Base-by-base conservation (phyloP, 2,329 filamentous ascomycete genomes). In the Diaporthe amygdali region DNA sequence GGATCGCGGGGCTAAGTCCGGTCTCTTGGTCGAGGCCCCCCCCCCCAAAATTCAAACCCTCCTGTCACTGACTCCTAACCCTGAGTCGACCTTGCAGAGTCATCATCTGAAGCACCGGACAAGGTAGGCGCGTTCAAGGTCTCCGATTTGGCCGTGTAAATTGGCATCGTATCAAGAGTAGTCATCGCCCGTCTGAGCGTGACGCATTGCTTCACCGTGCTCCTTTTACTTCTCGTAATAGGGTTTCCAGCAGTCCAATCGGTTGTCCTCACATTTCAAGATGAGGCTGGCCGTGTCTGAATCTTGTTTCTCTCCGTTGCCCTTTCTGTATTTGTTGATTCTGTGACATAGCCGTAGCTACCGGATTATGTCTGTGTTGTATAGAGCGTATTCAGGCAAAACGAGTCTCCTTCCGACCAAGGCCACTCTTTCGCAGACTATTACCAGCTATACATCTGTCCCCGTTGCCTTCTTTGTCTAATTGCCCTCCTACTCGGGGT, bases 81-180 rank as follows among this genome's bases (percentile, higher is more conserved):
- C 55, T 37, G 5, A 37, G 55, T 37, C 22, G 37, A 59, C 34
- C 37, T 27, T n/a, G n/a, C 37, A 44, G 22, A 41, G 37, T 59
- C 34, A 44, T 41, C 55, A 44, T 44, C 55, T 61, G 55, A 64
- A 64, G 20, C 41, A 20, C 27, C 39, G 56, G 25, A 47, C 30
- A 30, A 64, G 59, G 59, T 37, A 34, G 39, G 27, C 10, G 44
- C 10, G 56, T 63, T 63, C 39, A 32, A 63, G 20, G 56, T 44
- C 41, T 64, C 59, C 51, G 66, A 68, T 68, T 68, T 68, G 66
- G 66, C 47, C 39, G 30, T 56, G 66, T 34, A 68, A 56, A 56
- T 47, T 64, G 59, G 59, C 41, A 64, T 64, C 20, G 59, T 49
- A 64, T 64, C 59, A 39, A 39, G 59, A 64, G 59, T 64, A 49